Evolutionary conservation across 139 green algal genomes (phyloP), one percentile per base, ranked within the genome.

Genomic region (Volvox africanus): DNA sequence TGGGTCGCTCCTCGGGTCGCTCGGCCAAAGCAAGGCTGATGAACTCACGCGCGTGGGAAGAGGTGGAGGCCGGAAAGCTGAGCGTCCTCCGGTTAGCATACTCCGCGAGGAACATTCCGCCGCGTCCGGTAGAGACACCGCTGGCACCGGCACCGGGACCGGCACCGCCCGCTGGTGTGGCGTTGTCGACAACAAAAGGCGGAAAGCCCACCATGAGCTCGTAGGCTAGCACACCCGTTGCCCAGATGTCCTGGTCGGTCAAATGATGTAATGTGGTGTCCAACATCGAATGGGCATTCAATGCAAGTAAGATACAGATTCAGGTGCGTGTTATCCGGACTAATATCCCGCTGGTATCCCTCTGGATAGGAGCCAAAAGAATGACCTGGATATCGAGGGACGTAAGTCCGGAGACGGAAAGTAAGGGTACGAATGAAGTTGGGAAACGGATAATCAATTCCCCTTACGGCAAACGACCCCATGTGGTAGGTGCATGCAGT

Each of bases 191-290:
- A n/a, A 92, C 79, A 73, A 94, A 93, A 13, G 92, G 92, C 37
- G 92, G 90, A 50, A 89, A 87, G 24, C 92, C 92, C 14, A 90
- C 86, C 28, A 94, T 50, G 75, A 94, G 68, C 87, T 94, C 92
- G 32, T 92, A 94, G 5, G 88, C 87, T 35, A 94, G 87, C 75
- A 94, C 87, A 36, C 92, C 92, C 30, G 62, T 30, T 14, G 87
- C 92, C 92, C 92, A 94, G 5, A 93, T 61, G 71, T 94, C 92
- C 83, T 80, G 83, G 13, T 75, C 17, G 73, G 73, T 9, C 44
- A 5, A 55, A 14, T 55, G 5, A 14, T 9, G 9, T 55, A 14
- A 14, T 55, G 9, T 55, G 5, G 44, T 55, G 44, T 55, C 44
- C 44, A 9, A 55, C 9, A 55, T 55, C 9, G 5, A 5, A 55